Base-by-base conservation (phyloP, 495 filamentous ascomycete genomes). In the Neurospora sp. region DNA sequence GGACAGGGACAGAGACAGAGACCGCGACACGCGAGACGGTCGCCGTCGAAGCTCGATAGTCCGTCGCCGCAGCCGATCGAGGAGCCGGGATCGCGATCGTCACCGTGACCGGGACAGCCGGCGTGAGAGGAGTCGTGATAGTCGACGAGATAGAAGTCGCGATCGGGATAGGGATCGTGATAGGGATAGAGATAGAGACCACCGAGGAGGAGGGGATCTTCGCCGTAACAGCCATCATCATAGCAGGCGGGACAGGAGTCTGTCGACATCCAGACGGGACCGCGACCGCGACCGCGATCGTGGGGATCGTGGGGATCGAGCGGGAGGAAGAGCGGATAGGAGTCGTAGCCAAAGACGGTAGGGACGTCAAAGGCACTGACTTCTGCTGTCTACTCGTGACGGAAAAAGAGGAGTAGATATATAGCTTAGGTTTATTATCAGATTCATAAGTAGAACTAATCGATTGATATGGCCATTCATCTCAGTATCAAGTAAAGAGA, bases 1-100 rank as follows among this genome's bases (percentile, higher is more conserved):
- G 8, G 19, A 83, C 36, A 79, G 84, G 37, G 84, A 84, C 15
- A 80, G 82, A 39, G 83, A 85, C 43, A 72, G 81, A 71, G 76
- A 82, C 71, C 77, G 78, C 70, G 75, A 39, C 78, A 78, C 36
- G 48, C 73, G 37, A 38, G 73, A 48, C 28, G 62, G 45, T 59
- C 66, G 74, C n/a, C 70, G 48, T 37, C 69, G 80, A 77, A 54
- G 74, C 11, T 66, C 54, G 7, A 34, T 66, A 17, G 54, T 34
- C 13, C 54, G 54, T 34, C 54, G 74, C 71, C 37, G 69, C 62
- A 36, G 75, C 72, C 43, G 45, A 73, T 24, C 73, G 69, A 42
- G 75, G 34, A 21, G 69, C 3, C 38, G 73, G 11, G 73, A 76
- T 54, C 71, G 79, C 8, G 76, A 42, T 6, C 40, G 40, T 19